Percentiles rank a stretch among this genome's conserved stretches.
Conservation (phyloP, 495 filamentous ascomycete species). For the Xylaria telfairii region DNA sequence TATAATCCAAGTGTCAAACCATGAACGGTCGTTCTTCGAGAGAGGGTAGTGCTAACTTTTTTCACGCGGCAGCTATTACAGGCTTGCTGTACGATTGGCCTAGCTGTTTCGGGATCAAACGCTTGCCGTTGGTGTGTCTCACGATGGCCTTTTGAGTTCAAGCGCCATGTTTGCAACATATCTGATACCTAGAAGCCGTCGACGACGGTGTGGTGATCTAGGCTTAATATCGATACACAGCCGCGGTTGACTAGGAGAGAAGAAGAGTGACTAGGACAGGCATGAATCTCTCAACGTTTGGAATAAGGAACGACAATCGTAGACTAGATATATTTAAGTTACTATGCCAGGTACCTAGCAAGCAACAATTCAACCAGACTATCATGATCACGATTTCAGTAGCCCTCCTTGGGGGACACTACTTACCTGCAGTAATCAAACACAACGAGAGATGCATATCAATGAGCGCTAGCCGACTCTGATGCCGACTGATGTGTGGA, state of each 20-base stretch:
- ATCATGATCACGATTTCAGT: not conserved
- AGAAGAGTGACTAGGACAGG: not conserved
- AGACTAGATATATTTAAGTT: constrained; percentile 11
- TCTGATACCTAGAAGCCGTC: not conserved
- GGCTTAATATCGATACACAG: not conserved
- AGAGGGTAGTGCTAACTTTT: constrained; percentile 24
- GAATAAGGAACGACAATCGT: not conserved
- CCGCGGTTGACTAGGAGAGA: not conserved
- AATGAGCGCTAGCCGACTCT: not conserved
- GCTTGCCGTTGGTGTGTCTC: constrained; percentile 29
- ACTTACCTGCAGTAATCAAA: not conserved
- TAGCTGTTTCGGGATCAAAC: constrained; percentile 30
- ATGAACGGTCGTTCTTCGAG: not conserved
- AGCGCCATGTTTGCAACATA: constrained; percentile 33
- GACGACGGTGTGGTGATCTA: not conserved
- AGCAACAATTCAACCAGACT: not conserved
- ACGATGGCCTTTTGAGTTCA: constrained; percentile 27
- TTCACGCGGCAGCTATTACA: constrained; percentile 33
- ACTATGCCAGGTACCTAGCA: not conserved
- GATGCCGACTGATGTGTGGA: not conserved
- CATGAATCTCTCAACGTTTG: not conserved
- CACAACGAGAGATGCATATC: not conserved
- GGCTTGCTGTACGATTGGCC: constrained; percentile 31
- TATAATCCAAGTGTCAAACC: not conserved
- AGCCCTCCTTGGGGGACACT: not conserved